Evolutionary conservation across 2,329 filamentous ascomycete species (phyloP).

Genomic region (Aaosphaeria arxii): DNA sequence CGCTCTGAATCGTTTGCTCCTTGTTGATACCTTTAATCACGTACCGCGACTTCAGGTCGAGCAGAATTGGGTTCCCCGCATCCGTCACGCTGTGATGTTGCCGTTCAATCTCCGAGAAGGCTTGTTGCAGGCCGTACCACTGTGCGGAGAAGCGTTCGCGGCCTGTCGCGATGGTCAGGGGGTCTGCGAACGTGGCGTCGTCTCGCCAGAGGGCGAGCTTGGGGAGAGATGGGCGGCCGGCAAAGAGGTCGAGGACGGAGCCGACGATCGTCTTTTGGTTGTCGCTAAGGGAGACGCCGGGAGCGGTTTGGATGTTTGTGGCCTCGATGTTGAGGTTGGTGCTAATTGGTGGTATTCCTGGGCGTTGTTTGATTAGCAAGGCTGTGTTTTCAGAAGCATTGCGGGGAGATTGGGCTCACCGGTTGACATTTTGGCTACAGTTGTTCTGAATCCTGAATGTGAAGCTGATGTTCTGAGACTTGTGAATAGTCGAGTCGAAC

Average conservation of each 20-base stretch:
- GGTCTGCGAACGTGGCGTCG: conserved; percentile 57
- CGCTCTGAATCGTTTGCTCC: conserved; percentile 50
- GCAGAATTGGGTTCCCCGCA: conserved; percentile 57
- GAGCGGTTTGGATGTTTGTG: conserved; percentile 51
- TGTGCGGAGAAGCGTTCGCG: conserved; percentile 52
- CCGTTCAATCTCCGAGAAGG: conserved; percentile 58
- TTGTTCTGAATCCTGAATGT: conserved; percentile 10
- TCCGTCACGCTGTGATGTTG: conserved; percentile 53
- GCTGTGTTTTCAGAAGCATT: too few species aligned
- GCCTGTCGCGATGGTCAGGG: conserved; percentile 56
- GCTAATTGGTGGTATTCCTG: conserved; percentile 1
- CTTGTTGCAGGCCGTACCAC: conserved; percentile 59
- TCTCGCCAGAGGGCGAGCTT: conserved; percentile 61
- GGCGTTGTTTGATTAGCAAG: background rate
- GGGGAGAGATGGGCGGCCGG: conserved; percentile 56
- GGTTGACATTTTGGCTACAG: conserved; percentile 30
- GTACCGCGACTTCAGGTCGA: conserved; percentile 54
- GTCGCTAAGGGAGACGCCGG: conserved; percentile 50
- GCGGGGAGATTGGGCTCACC: conserved; percentile 4
- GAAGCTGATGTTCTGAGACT: conserved; percentile 8
- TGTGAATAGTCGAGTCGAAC: conserved; percentile 8
- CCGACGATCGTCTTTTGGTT: conserved; percentile 56
- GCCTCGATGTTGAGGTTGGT: conserved; percentile 49
- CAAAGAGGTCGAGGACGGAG: conserved; percentile 61
- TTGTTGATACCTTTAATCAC: conserved; percentile 52